Evolutionary conservation across 371 early-diverging fungal genomes (phyloP), one percentile per base, ranked within the genome.

Genomic region (Massospora cicadina): DNA sequence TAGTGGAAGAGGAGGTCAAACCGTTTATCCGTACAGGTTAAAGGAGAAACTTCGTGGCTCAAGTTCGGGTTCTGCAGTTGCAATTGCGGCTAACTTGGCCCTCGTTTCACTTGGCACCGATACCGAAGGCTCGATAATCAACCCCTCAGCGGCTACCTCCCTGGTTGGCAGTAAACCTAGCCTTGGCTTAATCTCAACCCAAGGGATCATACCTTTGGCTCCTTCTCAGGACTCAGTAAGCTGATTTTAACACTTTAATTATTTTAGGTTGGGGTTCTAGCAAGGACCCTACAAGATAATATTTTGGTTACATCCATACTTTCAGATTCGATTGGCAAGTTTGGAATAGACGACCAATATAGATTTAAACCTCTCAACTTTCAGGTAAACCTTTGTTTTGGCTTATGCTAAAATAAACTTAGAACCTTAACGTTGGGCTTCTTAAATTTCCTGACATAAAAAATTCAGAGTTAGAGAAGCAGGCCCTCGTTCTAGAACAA

Each of bases 141-240:
- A 90, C 30, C 95, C 95, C 0, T 94, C 93, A 0, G 81, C 94
- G 0, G 93, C 88, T 71, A 91, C 93, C 70, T 92, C 93, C 13
- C 75, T 94, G 0, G 83, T 88, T 21, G 95, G 95, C 1, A 90
- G 89, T 70, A 94, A 94, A 67, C 95, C 95, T 12, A 81, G 85
- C 0, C 91, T 90, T 69, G 95, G 95, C 0, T 79, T 79, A 54
- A 76, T 84, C 55, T 93, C 95, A 54, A 76, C 95, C n/a, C 75
- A 79, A 71, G 95, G 95, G 1, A 72, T 95, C 3, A 79, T 92
- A 1, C 75, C 91, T 0, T 93, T 90, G 70, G 91, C 89, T 12
- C 87, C 83, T 71, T 90, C 90, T 0, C 76, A 93, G 54, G 95
- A 95, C 66, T 86, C 91, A 0, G 80, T 95, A 57, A 57, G 3